Base-by-base conservation (phyloP, 805 yeast species). In the Starmerella vaccinii region DNA sequence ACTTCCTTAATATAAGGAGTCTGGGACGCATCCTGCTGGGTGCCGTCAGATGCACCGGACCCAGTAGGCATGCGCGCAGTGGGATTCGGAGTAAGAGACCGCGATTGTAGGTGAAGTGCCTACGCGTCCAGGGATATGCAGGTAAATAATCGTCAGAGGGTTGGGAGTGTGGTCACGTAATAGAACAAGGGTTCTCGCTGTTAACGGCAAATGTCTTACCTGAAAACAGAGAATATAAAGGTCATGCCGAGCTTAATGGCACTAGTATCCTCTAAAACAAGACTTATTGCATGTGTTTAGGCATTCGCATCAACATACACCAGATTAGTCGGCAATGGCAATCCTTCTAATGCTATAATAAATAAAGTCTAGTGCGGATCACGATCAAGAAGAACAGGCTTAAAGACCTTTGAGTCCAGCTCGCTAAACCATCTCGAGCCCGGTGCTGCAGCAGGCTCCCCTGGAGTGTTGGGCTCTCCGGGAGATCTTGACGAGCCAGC, bases 321-420 rank as follows among this genome's bases (percentile, higher is more conserved):
- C 18, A 32, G 7, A 32, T 16, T 5, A 7, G 6, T 32, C 16
- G 8, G 15, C 8, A 32, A 9, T 34, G 12, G 23, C 38, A 13
- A 16, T 34, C 38, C 38, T 34, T 16, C 18, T 34, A 16, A 34
- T n/a, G 38, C 22, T 12, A 9, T 34, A 16, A 39, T 18, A 18
- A 39, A 39, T 18, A 18, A 34, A 24, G 16, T 24, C 37, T 48
- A 50, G 10, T 49, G 35, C 8, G 60, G 61, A 15, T 59, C 62
- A 6, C 62, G 50, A 59, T 90, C 97, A 52, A 89, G 73, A 48
- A 90, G 74, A 0, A 87, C 95, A 1, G 97, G 97, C 65, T 89
- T 89, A 60, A 92, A 72, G 21, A 92, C 92, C 63, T 86, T 86
- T 60, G 92, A 96, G 64, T 92, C 99, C 63, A 92, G 86, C 59